Base-by-base conservation (phyloP, 305 asterid genomes). In the Petunia hybrid region DNA sequence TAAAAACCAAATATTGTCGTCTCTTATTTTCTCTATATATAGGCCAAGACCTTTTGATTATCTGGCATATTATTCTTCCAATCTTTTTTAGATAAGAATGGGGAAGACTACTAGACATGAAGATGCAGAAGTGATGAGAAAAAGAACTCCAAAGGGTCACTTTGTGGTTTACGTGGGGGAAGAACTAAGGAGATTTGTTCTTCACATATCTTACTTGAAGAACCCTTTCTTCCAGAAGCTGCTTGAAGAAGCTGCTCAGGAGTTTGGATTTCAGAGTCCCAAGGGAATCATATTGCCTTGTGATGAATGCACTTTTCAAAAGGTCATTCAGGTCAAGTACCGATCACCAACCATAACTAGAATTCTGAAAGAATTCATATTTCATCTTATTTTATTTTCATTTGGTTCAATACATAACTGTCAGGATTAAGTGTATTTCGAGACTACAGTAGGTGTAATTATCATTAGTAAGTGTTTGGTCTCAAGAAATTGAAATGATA, bases 151-250 rank as follows among this genome's bases (percentile, higher is more conserved):
- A 43, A 91, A 83, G 79, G 91, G 95, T 80, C 91, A 89, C 69
- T 89, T 91, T n/a, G 95, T 80, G 73, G 90, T 89, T 35, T 91
- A 91, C 7, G 95, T 88, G 6, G 95, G 93, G 1, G 84, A 65
- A 9, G 86, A 85, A 6, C n/a, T 60, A 83, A 82, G 78, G 62
- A 86, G 93, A 85, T 87, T 74, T 81, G 90, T 86, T 35, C 73
- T 91, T 62, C 89, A 92, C 1, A 87, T 85, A 9, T 85, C 88
- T 43, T 85, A 81, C 65, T 79, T 91, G 91, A 87, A 84, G 84
- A 86, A 86, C 35, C 87, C 87, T 2, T 41, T 63, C 66, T 87
- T 91, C 65, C 91, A 89, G 73, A 22, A 71, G 55, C 80, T 89
- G 59, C 82, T 91, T 0, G 85, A 91, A 59, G 86, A 85, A 70